These are phyloP conservation scores for Fusarium lyarnte DNA, from an alignment of 2,329 filamentous ascomycete genomes.

Conservation along the genomic window DNA sequence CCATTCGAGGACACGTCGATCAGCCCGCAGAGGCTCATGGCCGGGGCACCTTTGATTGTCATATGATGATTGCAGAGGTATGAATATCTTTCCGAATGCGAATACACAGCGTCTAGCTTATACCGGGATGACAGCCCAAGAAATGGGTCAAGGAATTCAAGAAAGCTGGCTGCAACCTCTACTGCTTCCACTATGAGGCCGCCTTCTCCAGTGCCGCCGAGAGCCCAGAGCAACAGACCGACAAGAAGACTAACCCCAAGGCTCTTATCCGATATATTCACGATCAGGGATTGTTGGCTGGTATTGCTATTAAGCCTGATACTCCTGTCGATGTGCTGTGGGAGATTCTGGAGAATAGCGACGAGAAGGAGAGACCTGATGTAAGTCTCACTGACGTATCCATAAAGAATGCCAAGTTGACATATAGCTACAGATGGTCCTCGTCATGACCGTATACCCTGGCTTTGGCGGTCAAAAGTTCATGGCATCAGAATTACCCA, in stretches of 20 bases:
- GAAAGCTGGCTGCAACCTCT: conserved; percentile 94
- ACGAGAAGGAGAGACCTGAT: conserved; percentile 84
- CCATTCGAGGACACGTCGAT: conserved; percentile 88
- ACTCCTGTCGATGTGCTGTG: conserved; percentile 92
- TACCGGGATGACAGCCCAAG: conserved; percentile 73
- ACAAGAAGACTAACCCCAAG: conserved; percentile 79
- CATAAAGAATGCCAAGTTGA: conserved; percentile 15
- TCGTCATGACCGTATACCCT: conserved; percentile 98
- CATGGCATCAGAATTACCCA: conserved; percentile 95
- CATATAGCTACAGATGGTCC: conserved; percentile 78
- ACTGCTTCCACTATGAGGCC: conserved; percentile 99
- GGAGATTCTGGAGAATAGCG: conserved; percentile 81
- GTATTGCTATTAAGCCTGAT: conserved; percentile 94
- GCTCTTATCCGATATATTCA: conserved; percentile 93
- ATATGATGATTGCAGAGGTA: conserved; percentile 99
- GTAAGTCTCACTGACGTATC: conserved; percentile 63
- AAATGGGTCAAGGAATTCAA: conserved; percentile 98
- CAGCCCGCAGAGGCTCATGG: conserved; percentile 74
- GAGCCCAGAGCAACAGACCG: conserved; percentile 74
- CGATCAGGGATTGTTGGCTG: conserved; percentile 85
- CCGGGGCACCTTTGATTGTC: conserved; percentile 96
- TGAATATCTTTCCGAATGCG: conserved; percentile 25
- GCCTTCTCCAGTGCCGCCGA: conserved; percentile 89
- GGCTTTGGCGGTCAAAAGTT: conserved; percentile 99
- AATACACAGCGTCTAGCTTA: conserved; percentile 14